Evolutionary conservation across 257 asterid species (phyloP).

Genomic region (Voacanga thouarsii): DNA sequence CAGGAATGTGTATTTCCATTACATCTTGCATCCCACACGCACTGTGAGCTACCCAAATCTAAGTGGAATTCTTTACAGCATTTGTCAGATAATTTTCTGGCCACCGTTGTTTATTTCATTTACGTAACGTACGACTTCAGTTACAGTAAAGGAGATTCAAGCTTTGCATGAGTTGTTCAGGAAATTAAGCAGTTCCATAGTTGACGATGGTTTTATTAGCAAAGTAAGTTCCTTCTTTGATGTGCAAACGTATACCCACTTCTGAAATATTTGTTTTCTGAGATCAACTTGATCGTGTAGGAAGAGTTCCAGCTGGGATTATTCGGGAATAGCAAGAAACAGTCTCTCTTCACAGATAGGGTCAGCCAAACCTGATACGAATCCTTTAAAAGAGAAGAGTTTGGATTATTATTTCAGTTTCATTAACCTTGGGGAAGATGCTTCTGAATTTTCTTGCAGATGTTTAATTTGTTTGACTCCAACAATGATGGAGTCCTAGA

Average conservation of each 20-base stretch:
- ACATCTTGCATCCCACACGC: slow-evolving; percentile 44
- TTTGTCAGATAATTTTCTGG: neutral
- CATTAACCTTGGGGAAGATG: slow-evolving; percentile 9
- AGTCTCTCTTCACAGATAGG: slow-evolving; percentile 45
- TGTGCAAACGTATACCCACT: neutral
- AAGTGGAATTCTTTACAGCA: neutral
- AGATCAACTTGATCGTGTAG: slow-evolving; percentile 14
- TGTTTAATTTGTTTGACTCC: slow-evolving; percentile 71
- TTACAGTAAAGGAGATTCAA: slow-evolving; percentile 48
- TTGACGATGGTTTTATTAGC: slow-evolving; percentile 47
- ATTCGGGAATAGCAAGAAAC: slow-evolving; percentile 37
- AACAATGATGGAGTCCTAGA: slow-evolving; percentile 81
- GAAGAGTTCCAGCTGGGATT: slow-evolving; percentile 59
- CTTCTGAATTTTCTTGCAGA: slow-evolving; percentile 41
- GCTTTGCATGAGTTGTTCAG: slow-evolving; percentile 37
- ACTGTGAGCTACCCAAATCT: slow-evolving; percentile 20
- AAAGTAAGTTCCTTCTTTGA: slow-evolving; percentile 29
- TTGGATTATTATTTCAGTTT: neutral
- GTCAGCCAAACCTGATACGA: slow-evolving; percentile 18
- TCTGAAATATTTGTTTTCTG: neutral
- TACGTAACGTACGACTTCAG: slow-evolving; percentile 20
- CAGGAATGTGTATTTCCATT: slow-evolving; percentile 37
- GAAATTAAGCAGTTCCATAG: slow-evolving; percentile 48
- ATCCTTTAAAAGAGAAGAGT: neutral
- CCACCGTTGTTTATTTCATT: neutral